These are phyloP conservation scores for Metroxylon sagu DNA, from an alignment of 176 grass and related monocot species.

Conservation along the genomic window DNA sequence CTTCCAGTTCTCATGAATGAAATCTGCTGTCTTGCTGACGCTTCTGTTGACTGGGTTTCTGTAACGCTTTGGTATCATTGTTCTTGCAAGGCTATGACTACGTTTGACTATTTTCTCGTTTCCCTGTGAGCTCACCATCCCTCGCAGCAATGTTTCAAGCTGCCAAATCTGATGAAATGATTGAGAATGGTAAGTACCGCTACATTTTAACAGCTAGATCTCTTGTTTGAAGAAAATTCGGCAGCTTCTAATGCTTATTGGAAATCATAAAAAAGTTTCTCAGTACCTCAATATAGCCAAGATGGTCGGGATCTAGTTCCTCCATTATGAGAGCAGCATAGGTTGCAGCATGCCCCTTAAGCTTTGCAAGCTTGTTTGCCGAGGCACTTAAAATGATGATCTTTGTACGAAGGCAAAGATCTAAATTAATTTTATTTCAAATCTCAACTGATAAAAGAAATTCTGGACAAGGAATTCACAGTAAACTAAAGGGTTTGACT, in stretches of 20 bases:
- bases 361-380: conserved; percentile 73
- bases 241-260: too few species aligned
- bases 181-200: not conserved
- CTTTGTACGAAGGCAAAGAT: conserved; percentile 6
- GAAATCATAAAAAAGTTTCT: not conserved
- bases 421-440: not conserved
- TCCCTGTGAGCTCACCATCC: conserved; percentile 74
- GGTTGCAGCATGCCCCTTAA: conserved; percentile 74
- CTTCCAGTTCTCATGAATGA: conserved; percentile 90
- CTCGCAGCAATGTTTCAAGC: conserved; percentile 73
- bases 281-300: conserved; percentile 84
- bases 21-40: conserved; percentile 55
- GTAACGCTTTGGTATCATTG: conserved; percentile 76
- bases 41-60: conserved; percentile 49
- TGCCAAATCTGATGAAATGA: conserved; percentile 60
- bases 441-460: not conserved
- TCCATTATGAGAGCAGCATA: conserved; percentile 95
- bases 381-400: conserved; percentile 94
- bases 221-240: too few species aligned
- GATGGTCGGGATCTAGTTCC: conserved; percentile 78
- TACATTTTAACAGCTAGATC: too few species aligned
- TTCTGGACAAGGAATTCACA: too few species aligned
- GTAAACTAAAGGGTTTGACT: not conserved
- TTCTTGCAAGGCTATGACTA: conserved; percentile 64
- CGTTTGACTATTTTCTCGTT: conserved; percentile 52